These are phyloP conservation scores for Xerocomus amazonicus DNA, from an alignment of 1,284 basidiomycete species.

Conservation along the genomic window DNA sequence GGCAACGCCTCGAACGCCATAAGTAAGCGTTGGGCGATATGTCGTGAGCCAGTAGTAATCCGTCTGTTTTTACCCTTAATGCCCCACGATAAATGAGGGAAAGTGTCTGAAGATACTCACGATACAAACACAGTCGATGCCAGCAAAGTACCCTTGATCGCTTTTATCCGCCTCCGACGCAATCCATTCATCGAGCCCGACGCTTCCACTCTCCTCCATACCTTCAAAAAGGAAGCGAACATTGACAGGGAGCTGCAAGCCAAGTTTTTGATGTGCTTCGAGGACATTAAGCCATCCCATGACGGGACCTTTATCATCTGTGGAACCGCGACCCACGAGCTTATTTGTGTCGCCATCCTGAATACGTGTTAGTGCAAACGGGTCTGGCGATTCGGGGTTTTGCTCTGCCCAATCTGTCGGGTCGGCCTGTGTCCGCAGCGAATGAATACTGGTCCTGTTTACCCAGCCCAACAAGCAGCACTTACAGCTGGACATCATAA, in stretches of 20 bases:
- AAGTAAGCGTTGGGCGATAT: slow-evolving; percentile 64
- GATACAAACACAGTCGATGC: slow-evolving; percentile 91
- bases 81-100: too few relatives aligned
- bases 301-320: slow-evolving; percentile 89
- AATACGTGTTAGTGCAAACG: background rate
- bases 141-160: slow-evolving; percentile 67
- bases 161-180: slow-evolving; percentile 49
- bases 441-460: background rate
- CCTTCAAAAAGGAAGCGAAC: slow-evolving; percentile 92
- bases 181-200: slow-evolving; percentile 64
- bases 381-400: background rate
- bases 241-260: slow-evolving; percentile 83
- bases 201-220: slow-evolving; percentile 67
- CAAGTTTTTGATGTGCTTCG: slow-evolving; percentile 73
- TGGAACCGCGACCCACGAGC: slow-evolving; percentile 83
- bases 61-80: slow-evolving; percentile 43
- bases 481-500: too few relatives aligned
- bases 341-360: slow-evolving; percentile 46
- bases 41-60: slow-evolving; percentile 82
- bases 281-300: slow-evolving; percentile 92
- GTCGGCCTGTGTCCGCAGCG: background rate
- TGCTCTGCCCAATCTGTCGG: background rate
- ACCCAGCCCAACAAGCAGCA: too few relatives aligned
- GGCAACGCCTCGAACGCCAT: slow-evolving; percentile 78
- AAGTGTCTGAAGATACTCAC: slow-evolving; percentile 40